A percentile compares a stretch with the other conserved stretches of the same genome.
Evolutionary conservation across 441 rosid species (phyloP).

Genomic region (Mallotus japonicus): DNA sequence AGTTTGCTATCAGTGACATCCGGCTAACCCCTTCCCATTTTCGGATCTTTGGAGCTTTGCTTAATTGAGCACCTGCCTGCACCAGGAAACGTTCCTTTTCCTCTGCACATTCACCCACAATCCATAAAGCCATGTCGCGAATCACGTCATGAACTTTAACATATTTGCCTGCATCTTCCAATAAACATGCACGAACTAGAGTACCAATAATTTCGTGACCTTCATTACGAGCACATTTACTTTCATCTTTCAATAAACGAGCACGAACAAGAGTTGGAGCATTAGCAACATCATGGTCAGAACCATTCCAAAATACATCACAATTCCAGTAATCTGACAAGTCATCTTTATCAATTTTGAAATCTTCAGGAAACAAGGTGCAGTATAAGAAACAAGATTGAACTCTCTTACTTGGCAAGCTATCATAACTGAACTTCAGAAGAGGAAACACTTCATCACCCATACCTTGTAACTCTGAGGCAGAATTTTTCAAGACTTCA

Average conservation of each 20-base stretch:
- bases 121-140: conserved; percentile 27
- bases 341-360: neutral
- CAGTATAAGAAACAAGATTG: conserved; percentile 20
- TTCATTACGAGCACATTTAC: neutral
- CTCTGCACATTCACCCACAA: neutral
- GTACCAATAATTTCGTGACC: conserved; percentile 3
- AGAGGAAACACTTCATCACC: conserved; percentile 23
- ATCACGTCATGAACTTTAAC: conserved; percentile 29
- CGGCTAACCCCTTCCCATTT: conserved; percentile 6
- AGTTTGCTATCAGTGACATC: conserved; percentile 4
- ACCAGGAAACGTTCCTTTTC: conserved; percentile 4
- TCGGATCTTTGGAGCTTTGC: neutral
- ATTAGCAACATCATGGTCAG: neutral
- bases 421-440: conserved; percentile 33
- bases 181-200: conserved; percentile 9
- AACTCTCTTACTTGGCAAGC: neutral
- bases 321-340: conserved; percentile 26
- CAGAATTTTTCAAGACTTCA: conserved; percentile 10
- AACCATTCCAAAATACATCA: conserved; percentile 9
- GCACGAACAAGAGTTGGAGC: too few species aligned
- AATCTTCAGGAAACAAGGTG: conserved; percentile 19
- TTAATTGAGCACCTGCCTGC: neutral
- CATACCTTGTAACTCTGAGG: conserved; percentile 22
- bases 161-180: neutral
- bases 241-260: too few species aligned